These are phyloP conservation scores for Panaeolus papilionaceus DNA, from an alignment of 768 basidiomycete genomes.

Conservation along the genomic window DNA sequence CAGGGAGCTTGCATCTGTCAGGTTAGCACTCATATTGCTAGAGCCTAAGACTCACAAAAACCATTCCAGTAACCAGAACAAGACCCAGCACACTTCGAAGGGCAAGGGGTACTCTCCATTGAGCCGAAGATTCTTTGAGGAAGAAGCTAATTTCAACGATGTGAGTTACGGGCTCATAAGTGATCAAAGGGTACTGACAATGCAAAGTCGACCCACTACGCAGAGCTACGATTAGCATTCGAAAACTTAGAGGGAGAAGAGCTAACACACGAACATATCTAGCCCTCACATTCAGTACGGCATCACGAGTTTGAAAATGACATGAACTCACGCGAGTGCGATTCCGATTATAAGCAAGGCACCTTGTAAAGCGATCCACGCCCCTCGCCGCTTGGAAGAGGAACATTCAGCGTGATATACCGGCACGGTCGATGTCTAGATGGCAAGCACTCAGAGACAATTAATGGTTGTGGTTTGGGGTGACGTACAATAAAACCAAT, in stretches of 20 bases:
- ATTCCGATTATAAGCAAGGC: conserved; percentile 67
- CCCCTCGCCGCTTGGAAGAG: conserved; percentile 60
- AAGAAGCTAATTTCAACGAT: conserved; percentile 47
- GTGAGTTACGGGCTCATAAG: neutral
- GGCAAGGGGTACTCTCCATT: conserved; percentile 69
- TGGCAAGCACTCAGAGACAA: neutral
- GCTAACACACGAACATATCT: neutral
- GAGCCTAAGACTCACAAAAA: conserved; percentile 45
- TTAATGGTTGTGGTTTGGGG: neutral
- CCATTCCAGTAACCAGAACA: conserved; percentile 55
- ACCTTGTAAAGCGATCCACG: conserved; percentile 69
- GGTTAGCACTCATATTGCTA: neutral
- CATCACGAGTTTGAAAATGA: neutral
- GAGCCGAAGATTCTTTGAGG: conserved; percentile 53
- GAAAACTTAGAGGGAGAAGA: neutral
- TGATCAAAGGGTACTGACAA: conserved; percentile 41
- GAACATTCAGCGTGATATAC: conserved; percentile 73
- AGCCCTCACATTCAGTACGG: neutral
- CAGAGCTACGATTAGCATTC: neutral
- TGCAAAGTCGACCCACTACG: conserved; percentile 68
- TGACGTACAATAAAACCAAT: conserved; percentile 60
- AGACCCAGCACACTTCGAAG: conserved; percentile 62
- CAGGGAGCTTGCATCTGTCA: conserved; percentile 48
- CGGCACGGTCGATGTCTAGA: conserved; percentile 67
- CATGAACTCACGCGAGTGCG: conserved; percentile 58